Conservation (phyloP, 768 basidiomycete species). For the Tricholoma furcatifolium region DNA sequence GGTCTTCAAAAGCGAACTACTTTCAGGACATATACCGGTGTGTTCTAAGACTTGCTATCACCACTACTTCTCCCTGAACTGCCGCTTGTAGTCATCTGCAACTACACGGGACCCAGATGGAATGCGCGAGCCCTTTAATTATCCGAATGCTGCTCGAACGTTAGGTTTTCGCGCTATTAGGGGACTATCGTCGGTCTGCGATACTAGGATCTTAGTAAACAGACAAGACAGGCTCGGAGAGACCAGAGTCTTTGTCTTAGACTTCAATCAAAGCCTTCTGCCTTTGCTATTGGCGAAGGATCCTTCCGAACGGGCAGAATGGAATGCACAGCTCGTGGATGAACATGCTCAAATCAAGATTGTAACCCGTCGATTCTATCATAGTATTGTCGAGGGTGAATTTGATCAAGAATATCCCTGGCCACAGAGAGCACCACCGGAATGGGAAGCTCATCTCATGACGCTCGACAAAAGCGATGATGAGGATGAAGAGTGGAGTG, state of each 20-base stretch:
- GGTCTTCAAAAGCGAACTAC: constrained; percentile 2
- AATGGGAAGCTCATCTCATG: constrained; percentile 6
- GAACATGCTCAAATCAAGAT: not conserved
- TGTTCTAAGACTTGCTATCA: not conserved
- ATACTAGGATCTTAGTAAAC: not conserved
- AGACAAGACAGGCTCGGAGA: not conserved
- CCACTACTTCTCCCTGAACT: constrained; percentile 6
- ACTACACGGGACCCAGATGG: constrained; percentile 2
- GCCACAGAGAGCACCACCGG: not conserved
- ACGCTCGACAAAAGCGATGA: constrained; percentile 1
- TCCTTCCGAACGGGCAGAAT: not conserved
- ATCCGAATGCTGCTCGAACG: constrained; percentile 5
- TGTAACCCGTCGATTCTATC: not conserved
- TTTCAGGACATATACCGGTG: constrained; percentile 7
- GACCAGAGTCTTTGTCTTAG: constrained; percentile 1
- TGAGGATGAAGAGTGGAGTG: not conserved
- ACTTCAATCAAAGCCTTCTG: constrained; percentile 6
- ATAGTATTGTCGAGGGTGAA: not conserved
- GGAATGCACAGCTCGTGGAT: not conserved
- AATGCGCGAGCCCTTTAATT: constrained; percentile 1
- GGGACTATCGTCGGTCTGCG: not conserved
- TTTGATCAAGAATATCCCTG: constrained; percentile 4
- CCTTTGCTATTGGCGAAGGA: not conserved
- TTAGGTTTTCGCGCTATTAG: not conserved
- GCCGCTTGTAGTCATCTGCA: constrained; percentile 4